These are phyloP conservation scores for Magnolia changhungtana DNA, from an alignment of 164 flowering plant species.

Conservation along the genomic window DNA sequence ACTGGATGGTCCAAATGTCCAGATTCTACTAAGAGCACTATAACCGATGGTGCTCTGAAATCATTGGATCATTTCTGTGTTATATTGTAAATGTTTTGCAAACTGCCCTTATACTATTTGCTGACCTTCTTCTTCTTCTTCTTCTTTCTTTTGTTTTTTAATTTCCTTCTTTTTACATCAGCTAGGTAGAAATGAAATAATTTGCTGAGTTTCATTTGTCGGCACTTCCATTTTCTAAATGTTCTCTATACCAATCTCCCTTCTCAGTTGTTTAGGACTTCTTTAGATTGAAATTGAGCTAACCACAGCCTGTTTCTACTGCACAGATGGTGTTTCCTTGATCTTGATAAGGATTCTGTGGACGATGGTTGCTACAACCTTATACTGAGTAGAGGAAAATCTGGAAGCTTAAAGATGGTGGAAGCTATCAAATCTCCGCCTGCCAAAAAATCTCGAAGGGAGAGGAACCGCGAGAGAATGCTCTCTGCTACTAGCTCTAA, in stretches of 20 bases:
- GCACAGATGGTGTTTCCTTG: conserved; percentile 57
- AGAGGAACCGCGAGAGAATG: conserved; percentile 45
- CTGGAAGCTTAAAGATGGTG: conserved; percentile 51
- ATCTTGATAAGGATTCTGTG: conserved; percentile 42
- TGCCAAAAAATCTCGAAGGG: conserved; percentile 61
- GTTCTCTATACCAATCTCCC: background rate
- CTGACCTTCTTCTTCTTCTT: too few relatives aligned
- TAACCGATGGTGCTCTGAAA: too few relatives aligned
- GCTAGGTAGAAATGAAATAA: too few relatives aligned
- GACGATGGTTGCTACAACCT: conserved; percentile 47
- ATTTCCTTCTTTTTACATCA: too few relatives aligned
- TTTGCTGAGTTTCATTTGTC: background rate
- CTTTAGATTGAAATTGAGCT: background rate
- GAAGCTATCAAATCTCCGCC: conserved; percentile 66
- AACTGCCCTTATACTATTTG: too few relatives aligned
- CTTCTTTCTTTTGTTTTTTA: too few relatives aligned
- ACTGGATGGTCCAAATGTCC: background rate
- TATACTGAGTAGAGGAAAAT: conserved; percentile 50
- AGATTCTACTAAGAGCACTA: background rate
- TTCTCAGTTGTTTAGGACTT: background rate
- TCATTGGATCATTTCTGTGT: too few relatives aligned
- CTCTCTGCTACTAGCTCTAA: conserved; percentile 16
- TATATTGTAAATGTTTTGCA: too few relatives aligned
- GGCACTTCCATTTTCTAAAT: background rate
- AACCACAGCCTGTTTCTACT: conserved; percentile 5